Conservation (phyloP, 257 asterid species). For the Leonotis leonurus region DNA sequence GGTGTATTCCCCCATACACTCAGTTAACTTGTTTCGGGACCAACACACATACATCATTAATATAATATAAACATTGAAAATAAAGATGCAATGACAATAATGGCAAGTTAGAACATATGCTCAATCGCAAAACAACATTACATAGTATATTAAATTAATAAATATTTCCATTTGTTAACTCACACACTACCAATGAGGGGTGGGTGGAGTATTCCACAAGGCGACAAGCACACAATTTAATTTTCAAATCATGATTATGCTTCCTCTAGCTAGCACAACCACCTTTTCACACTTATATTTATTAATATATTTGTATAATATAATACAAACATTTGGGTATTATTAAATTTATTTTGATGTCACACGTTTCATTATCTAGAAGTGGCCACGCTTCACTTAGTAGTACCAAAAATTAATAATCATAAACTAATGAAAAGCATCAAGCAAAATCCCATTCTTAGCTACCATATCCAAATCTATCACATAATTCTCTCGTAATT, state of each 20-base stretch:
- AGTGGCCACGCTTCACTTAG: constrained; percentile 15
- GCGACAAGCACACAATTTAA: constrained; percentile 16
- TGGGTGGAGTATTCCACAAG: neutral
- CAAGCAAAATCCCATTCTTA: constrained; percentile 22
- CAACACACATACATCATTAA: too few species aligned
- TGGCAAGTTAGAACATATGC: constrained; percentile 21
- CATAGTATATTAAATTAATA: neutral
- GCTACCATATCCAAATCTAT: constrained; percentile 23
- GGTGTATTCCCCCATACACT: too few species aligned
- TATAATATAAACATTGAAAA: neutral
- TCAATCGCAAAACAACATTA: neutral
- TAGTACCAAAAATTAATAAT: constrained; percentile 7
- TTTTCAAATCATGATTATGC: constrained; percentile 14
- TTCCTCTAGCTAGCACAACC: constrained; percentile 29
- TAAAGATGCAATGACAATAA: constrained; percentile 8
- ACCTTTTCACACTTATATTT: neutral
- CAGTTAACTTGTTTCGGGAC: too few species aligned
- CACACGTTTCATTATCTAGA: constrained; percentile 21
- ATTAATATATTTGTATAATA: too few species aligned
- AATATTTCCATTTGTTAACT: neutral
- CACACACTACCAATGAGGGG: neutral
- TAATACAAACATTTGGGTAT: neutral
- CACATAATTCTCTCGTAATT: neutral
- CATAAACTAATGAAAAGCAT: neutral
- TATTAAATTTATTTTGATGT: neutral